Base-by-base conservation (phyloP, 345 rosid species). In the Moringa oleifera region DNA sequence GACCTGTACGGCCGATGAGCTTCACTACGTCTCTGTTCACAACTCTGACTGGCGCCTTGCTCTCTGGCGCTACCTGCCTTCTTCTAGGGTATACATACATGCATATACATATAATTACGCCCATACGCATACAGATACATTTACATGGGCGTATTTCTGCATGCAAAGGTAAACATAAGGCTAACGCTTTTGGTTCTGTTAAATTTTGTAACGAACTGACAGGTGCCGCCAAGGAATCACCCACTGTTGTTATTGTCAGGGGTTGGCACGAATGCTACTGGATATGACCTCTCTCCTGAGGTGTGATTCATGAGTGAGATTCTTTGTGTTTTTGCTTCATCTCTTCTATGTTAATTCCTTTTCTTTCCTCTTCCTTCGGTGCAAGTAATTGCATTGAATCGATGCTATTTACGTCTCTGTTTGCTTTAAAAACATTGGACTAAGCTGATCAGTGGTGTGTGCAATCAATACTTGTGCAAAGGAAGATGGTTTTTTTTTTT, bases 51-150 rank as follows among this genome's bases (percentile, higher is more conserved):
- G 99, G 96, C 85, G 85, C 45, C 79, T 81, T 51, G 92, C 97
- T 53, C 95, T 94, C 73, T 90, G 99, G 96, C 90, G 95, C 59
- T 90, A 94, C 75, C 78, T 63, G 59, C 96, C 96, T 68, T 74
- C 89, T 13, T 59, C 88, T 4, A 68, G 61, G 77, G 89, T 73
- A 53, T 53, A 20, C 57, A 53, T 17, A 20, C 18, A 49, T 19
- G 41, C 6, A 16, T 19, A 24, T 15, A 18, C 10, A 33, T 33
- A 33, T 33, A 33, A 4, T 5, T 11, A 33, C 11, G 37, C 11
- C 11, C 37, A 33, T 5, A 33, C 6, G 11, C 37, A 33, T 33
- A 33, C 37, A 33, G 5, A 33, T 33, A 33, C 37, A 11, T 33
- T 4, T 33, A 33, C 11, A 11, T 33, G 11, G 37, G n/a, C 5